These are phyloP conservation scores for Guadua angustifolia DNA, from an alignment of 176 grass and related monocot genomes.

Conservation along the genomic window DNA sequence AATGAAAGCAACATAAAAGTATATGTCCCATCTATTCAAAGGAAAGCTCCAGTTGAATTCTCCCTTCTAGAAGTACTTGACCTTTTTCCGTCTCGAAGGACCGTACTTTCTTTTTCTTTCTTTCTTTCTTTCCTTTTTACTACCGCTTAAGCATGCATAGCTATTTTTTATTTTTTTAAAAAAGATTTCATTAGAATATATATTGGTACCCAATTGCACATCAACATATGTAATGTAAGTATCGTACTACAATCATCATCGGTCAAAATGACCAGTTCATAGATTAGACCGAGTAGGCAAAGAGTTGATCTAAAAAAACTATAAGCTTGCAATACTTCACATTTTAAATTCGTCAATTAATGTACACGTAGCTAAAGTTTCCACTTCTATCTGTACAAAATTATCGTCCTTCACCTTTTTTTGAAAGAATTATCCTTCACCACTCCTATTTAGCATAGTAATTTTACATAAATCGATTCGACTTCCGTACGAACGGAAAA, in stretches of 20 bases:
- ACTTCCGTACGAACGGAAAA: too few relatives aligned
- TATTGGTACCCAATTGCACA: background rate
- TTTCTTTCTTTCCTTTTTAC: background rate
- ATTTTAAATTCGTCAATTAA: too few relatives aligned
- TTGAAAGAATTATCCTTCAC: too few relatives aligned
- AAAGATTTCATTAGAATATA: background rate
- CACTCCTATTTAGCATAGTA: too few relatives aligned
- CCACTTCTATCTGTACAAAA: too few relatives aligned
- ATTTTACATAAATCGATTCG: too few relatives aligned
- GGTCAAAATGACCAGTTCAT: background rate
- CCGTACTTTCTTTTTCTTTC: background rate
- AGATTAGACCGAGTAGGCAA: background rate
- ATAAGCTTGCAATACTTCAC: too few relatives aligned
- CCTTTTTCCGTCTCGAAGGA: background rate
- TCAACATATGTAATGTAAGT: too few relatives aligned
- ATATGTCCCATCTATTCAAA: background rate
- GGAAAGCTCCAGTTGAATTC: background rate
- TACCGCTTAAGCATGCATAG: background rate
- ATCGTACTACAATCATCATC: background rate
- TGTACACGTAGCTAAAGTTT: too few relatives aligned
- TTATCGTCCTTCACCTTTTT: too few relatives aligned
- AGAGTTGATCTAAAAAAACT: too few relatives aligned
- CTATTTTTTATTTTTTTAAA: background rate
- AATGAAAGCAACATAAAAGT: background rate
- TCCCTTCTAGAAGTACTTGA: background rate